These are phyloP conservation scores for Colletotrichum sp. DNA, from an alignment of 2,329 filamentous ascomycete genomes.

Conservation along the genomic window DNA sequence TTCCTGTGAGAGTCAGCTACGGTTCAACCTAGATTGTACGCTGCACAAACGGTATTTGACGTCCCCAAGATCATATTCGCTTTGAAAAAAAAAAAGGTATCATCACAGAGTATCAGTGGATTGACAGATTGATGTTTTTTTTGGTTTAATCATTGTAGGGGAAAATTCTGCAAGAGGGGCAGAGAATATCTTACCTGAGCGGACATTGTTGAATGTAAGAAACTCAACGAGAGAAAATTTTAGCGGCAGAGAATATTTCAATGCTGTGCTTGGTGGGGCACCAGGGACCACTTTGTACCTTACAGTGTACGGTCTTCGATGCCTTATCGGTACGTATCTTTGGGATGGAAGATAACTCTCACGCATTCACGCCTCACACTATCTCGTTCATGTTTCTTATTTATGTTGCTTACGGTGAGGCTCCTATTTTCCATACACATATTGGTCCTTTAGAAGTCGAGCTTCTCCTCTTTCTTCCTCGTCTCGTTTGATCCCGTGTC, in stretches of 20 bases:
- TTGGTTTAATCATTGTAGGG: conserved; percentile 51
- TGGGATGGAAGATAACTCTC: neutral
- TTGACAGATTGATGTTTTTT: conserved; percentile 58
- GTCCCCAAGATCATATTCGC: conserved; percentile 27
- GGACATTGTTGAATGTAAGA: neutral
- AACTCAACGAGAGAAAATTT: neutral
- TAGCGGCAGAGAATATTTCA: neutral
- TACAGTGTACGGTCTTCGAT: neutral
- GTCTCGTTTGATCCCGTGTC: conserved; percentile 51
- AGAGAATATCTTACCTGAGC: conserved; percentile 22
- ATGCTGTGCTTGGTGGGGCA: neutral
- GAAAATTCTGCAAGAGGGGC: neutral
- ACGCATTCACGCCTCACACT: neutral
- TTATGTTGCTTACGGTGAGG: neutral
- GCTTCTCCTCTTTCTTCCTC: conserved; percentile 63
- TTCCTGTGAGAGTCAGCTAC: neutral
- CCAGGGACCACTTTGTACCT: neutral
- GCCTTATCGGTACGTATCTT: neutral
- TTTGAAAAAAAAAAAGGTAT: conserved; percentile 36
- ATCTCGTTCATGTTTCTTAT: neutral
- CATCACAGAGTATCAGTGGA: conserved; percentile 58
- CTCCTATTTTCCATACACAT: neutral
- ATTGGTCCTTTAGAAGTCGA: conserved; percentile 70
- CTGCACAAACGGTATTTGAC: neutral
- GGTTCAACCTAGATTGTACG: neutral